A percentile compares a stretch with the other conserved stretches of the same genome.
These are phyloP conservation scores for Aspergillus incahuasiensis DNA, from an alignment of 495 filamentous ascomycete species.

Conservation along the genomic window DNA sequence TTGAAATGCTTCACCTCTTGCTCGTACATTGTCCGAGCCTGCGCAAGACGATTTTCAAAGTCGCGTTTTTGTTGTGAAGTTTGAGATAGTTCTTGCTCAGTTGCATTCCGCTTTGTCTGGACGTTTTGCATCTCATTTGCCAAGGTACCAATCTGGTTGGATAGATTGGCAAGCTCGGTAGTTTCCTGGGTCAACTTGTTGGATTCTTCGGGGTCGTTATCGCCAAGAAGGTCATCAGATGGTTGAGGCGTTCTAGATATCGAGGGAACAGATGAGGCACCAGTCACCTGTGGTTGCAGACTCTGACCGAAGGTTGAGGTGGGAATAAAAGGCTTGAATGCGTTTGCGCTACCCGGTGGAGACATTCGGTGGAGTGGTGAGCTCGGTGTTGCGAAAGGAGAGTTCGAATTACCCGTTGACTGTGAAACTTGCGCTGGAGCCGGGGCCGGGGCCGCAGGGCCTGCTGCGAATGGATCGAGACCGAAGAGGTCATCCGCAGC, in stretches of 20 bases:
- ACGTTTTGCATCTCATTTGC: constrained; percentile 92
- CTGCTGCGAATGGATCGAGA: constrained; percentile 54
- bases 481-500: constrained; percentile 91
- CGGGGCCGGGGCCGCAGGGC: constrained; percentile 45
- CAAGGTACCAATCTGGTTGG: constrained; percentile 86
- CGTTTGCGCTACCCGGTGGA: constrained; percentile 38
- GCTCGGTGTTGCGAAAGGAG: constrained; percentile 34
- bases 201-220: constrained; percentile 83
- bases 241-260: constrained; percentile 48
- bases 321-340: constrained; percentile 87
- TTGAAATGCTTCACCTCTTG: constrained; percentile 85
- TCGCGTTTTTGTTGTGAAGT: constrained; percentile 81
- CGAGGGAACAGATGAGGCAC: constrained; percentile 52
- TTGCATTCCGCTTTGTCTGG: constrained; percentile 68
- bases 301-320: constrained; percentile 85
- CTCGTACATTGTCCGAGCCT: constrained; percentile 83
- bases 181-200: constrained; percentile 85
- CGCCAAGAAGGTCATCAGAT: constrained; percentile 89
- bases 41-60: constrained; percentile 79
- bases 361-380: constrained; percentile 38
- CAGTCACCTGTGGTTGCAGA: constrained; percentile 72
- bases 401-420: constrained; percentile 65
- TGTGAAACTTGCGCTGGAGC: constrained; percentile 55
- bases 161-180: constrained; percentile 90
- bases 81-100: constrained; percentile 74